Base-by-base conservation (phyloP, 2,329 filamentous ascomycete genomes). In the Microcyclosporella mali region DNA sequence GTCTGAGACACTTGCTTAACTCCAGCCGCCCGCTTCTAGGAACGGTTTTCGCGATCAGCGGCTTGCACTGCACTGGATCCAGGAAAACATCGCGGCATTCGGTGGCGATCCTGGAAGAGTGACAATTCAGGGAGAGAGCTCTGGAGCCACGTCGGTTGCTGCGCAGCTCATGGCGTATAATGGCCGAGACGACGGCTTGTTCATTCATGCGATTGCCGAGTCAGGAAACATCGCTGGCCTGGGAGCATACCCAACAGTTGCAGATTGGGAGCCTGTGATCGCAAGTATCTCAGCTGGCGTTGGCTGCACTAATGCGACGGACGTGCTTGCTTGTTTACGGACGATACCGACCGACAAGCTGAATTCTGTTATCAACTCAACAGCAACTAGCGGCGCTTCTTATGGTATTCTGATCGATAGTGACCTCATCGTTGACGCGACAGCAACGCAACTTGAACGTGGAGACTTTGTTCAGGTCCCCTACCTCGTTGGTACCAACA, bases 181-280 rank as follows among this genome's bases (percentile, higher is more conserved):
- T 28, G 77, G 78, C 0, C 58, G 70, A 32, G 66, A 79, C 43
- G 72, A 79, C 37, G 62, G 64, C 3, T 65, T 81, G 0, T 81
- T 81, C 57, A 66, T 72, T 4, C 70, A 61, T 14, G 74, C 67
- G 2, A 75, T 80, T 21, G 61, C 69, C 31, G 61, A 79, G 14
- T 72, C 70, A 0, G 70, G 73, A 15, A 45, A 40, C 28, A 34
- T 35, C 17, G 63, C 59, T 21, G 67, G 16, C 70, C 69, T 46
- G 3, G 57, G 37, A 2, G 40, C 52, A 8, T 48, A 50, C 41
- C 41, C 46, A 2, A 50, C 45, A 4, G 46, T 51, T 1, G 45
- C 49, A n/a, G 32, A 42, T 8, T 56, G 55, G 55, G 54, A 53
- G 29, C 53, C 52, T 15, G 45, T 56, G 9, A 53, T 58, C 12